Base-by-base conservation (phyloP, 2,329 filamentous ascomycete species). In the Alternaria incomplexa region DNA sequence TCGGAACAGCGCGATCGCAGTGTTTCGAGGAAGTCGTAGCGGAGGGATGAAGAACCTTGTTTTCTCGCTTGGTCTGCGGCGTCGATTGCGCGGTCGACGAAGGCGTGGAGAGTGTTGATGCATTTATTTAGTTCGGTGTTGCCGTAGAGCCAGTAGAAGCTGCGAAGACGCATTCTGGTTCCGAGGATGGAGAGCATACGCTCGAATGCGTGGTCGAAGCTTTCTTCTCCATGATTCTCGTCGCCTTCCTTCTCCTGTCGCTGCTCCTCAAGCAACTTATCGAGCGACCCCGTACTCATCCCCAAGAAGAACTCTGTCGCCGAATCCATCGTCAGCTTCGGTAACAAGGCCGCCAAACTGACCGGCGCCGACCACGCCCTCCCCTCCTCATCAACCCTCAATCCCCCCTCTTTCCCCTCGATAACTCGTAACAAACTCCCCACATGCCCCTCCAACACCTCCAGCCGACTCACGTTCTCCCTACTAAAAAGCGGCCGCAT, bases 401-500 rank as follows among this genome's bases (percentile, higher is more conserved):
- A 25, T 2, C 20, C 58, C 12, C 23, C 23, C 1, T 57, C 6
- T 25, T 5, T 57, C 2, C n/a, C 45, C 36, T 61, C 52, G 1
- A 61, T 57, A 5, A 56, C 45, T 4, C 10, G 4, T 13, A 57
- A 20, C 53, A 61, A 51, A 15, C 32, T 51, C 12, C 51, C 15
- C 1, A 61, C 52, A 23, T 61, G 58, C 15, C 51, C 46, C 25
- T 61, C 58, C 3, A 61, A 36, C 36, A 61, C 12, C 26, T 61
- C 58, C 15, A 57, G 26, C 32, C 45, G 20, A n/a, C 25, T 36
- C 3, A 61, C 53, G 23, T 50, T 61, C 12, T 61, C 58, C 15
- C 58, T 52, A 28, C 45, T 46, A 26, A 61, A 57, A 5, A 61
- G 50, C 15, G 58, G 58, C 25, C 58, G 58, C 58, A 61, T 61